Evolutionary conservation across 306 rosid genomes (phyloP), one percentile per base, ranked within the genome.

Genomic region (Spatholobus suberectus): DNA sequence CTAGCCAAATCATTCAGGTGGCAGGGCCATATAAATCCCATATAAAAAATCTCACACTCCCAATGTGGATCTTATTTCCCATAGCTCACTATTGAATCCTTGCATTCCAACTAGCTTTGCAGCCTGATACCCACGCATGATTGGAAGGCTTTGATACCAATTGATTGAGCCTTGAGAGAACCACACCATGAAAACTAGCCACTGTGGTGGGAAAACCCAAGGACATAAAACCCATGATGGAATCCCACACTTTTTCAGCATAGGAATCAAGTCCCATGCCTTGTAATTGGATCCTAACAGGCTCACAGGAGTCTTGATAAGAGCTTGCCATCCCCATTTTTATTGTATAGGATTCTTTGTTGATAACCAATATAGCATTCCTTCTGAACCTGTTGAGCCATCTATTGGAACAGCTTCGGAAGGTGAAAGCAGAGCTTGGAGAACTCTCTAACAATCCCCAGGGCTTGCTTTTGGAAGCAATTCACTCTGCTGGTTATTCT

Each of bases 401-500:
- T 71, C 20, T 83, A 57, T 52, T 84, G 59, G 38, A 82, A 47
- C 88, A 96, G 99, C 91, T 96, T 65, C 85, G 44, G 43, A 96
- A 94, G 92, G 84, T 96, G 83, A 90, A 79, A 83, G 88, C 91
- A 81, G 99, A 94, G 82, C 89, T 96, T 85, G 92, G 79, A 34
- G 99, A 92, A 81, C 90, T 91, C 73, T 73, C 90, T 27, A 92
- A 92, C 54, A 96, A 96, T 88, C 98, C 99, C 52, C 98, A 94
- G 74, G 97, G 95, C 63, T 85, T 96, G 87, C 97, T 96, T 54
- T 83, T 96, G 91, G 99, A 96, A 87, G 98, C 95, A 74, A 82
- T 94, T 85, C 99, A 94, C 85, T 94, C 99, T 24, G 94, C 97
- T 76, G 99, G 96, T 70, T 96, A 92, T 85, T 69, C 90, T 68